Conservation (phyloP, 805 yeast genomes). For the Yarrowia deformans region DNA sequence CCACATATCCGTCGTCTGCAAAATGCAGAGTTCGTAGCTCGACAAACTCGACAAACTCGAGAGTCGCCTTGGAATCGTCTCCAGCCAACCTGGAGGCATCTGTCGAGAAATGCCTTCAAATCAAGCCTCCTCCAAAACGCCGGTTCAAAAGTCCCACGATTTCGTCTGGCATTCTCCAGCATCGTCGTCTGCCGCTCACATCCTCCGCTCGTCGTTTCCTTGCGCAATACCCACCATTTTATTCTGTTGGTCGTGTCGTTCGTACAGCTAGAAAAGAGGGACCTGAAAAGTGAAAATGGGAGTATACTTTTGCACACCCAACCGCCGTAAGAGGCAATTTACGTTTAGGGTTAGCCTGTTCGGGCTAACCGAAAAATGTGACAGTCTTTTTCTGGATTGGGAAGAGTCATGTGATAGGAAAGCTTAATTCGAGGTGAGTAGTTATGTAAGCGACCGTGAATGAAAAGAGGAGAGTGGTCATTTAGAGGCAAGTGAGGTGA, state of each 20-base stretch:
- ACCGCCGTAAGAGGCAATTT: constrained; percentile 11
- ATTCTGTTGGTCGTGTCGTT: constrained; percentile 35
- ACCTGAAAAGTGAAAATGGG: constrained; percentile 33
- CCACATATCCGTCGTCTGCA: too few species aligned
- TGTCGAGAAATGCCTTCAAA: not conserved
- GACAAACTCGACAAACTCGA: too few species aligned
- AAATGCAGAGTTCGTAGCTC: too few species aligned
- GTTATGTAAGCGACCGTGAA: too few species aligned
- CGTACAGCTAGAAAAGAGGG: constrained; percentile 38
- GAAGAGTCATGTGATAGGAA: constrained; percentile 12
- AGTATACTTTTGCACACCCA: constrained; percentile 20
- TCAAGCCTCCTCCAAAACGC: not conserved
- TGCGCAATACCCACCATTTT: constrained; percentile 32
- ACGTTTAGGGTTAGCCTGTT: constrained; percentile 21
- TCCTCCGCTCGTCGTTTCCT: constrained; percentile 27
- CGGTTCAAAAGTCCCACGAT: not conserved
- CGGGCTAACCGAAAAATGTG: constrained; percentile 10
- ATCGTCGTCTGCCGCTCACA: not conserved
- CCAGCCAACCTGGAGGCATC: not conserved
- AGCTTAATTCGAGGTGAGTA: not conserved
- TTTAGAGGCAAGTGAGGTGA: too few species aligned
- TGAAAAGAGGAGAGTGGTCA: too few species aligned
- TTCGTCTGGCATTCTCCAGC: not conserved
- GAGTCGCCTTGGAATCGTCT: not conserved
- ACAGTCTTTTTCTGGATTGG: constrained; percentile 31